Evolutionary conservation across 1,139 yeast species (phyloP).

Genomic region (Arxiozyma heterogenica): DNA sequence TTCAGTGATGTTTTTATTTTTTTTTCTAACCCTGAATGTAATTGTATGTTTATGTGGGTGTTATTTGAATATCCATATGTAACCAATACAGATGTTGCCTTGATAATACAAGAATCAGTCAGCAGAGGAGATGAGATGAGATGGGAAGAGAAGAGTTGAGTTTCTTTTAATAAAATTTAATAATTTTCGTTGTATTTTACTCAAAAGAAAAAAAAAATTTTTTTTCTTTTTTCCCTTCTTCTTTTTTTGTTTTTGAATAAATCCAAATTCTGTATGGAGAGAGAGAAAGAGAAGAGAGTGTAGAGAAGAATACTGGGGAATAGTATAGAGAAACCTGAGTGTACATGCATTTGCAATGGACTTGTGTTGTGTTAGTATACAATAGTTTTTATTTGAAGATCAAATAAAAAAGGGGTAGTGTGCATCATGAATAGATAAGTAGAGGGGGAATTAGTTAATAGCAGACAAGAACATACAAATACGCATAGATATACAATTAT

Average conservation of each 20-base stretch:
- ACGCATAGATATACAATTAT: too few species aligned
- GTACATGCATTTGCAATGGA: too few species aligned
- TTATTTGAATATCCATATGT: background rate
- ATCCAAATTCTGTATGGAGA: background rate
- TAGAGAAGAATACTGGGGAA: too few species aligned
- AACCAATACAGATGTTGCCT: too few species aligned
- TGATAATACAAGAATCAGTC: too few species aligned
- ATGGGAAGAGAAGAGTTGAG: background rate
- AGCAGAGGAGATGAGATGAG: background rate
- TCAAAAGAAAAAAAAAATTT: background rate
- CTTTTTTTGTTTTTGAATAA: too few species aligned
- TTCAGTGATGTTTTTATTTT: background rate
- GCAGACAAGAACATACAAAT: background rate
- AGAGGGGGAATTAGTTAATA: background rate
- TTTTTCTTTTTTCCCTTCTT: background rate
- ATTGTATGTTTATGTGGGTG: background rate
- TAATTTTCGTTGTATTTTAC: too few species aligned
- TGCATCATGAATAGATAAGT: background rate
- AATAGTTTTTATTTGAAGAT: too few species aligned
- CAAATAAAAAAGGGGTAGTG: too few species aligned
- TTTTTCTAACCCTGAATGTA: background rate
- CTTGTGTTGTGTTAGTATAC: too few species aligned
- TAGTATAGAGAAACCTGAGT: too few species aligned
- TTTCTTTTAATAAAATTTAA: too few species aligned
- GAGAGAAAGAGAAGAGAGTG: background rate